Base-by-base conservation (phyloP, 371 early-diverging fungal genomes). In the Catenaria anguillulae region DNA sequence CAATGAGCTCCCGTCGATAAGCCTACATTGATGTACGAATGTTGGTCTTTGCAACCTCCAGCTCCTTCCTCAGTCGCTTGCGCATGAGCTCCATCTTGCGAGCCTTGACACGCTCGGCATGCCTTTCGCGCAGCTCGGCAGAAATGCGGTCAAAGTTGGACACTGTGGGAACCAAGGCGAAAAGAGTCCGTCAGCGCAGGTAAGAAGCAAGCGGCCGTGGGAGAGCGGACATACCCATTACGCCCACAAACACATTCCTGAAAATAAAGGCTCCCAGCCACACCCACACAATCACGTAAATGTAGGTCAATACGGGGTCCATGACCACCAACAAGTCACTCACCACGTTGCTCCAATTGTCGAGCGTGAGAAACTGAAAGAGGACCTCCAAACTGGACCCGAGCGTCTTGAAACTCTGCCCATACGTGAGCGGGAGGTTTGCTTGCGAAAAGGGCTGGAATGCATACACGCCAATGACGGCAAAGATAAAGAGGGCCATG, bases 201-300 rank as follows among this genome's bases (percentile, higher is more conserved):
- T 10, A 40, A 40, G 40, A 40, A 40, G 40, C 5, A 40, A 40
- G 17, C 17, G 40, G 17, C 10, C 40, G 17, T n/a, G n/a, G n/a
- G n/a, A n/a, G n/a, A n/a, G n/a, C n/a, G 37, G 19, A 29, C 67
- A 42, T 48, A 72, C 73, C 73, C 71, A 76, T 68, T 24, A 74
- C 73, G 35, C 75, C 77, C n/a, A 74, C 67, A 64, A 76, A 74
- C 15, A 74, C 65, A 63, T 76, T 74, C 58, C 72, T 48, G 56
- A 76, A 74, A 33, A 74, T 71, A 45, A 74, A 74, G 0, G 73
- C 71, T 21, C 77, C 77, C 17, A 76, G 62, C 48, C 69, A 76
- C 26, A 70, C 65, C 77, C 77, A 76, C 1, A 64, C 56, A 6
- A 76, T 59, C 23, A 71, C 64, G 60, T 63, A 76, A 10, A 70